These are phyloP conservation scores for Fusarium sulawesiense DNA, from an alignment of 2,329 filamentous ascomycete genomes.

Conservation along the genomic window DNA sequence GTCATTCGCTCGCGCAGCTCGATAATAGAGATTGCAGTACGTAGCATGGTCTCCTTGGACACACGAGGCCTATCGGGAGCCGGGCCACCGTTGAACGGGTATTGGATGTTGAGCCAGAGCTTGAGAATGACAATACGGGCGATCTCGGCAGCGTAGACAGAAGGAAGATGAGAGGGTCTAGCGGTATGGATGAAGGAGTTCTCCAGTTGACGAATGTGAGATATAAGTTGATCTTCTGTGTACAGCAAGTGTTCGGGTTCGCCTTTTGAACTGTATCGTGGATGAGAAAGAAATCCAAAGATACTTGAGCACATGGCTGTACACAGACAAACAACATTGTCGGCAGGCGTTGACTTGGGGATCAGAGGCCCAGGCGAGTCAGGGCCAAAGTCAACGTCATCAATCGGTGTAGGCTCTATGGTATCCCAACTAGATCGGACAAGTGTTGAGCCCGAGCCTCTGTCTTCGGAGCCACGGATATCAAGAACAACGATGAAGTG, in stretches of 20 bases:
- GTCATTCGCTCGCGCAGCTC: constrained; percentile 53
- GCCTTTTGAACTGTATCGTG: constrained; percentile 41
- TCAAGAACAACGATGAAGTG: constrained; percentile 73
- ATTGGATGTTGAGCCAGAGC: constrained; percentile 60
- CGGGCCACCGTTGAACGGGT: constrained; percentile 54
- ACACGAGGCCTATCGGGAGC: constrained; percentile 48
- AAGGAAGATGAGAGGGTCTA: constrained; percentile 49
- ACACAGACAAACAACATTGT: constrained; percentile 56
- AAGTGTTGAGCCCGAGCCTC: constrained; percentile 61
- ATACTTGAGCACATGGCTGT: constrained; percentile 54
- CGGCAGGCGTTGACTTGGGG: constrained; percentile 53
- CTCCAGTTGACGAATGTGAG: constrained; percentile 55
- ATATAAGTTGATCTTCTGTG: constrained; percentile 56
- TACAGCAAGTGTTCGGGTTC: constrained; percentile 35
- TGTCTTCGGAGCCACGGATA: constrained; percentile 64
- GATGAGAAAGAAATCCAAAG: constrained; percentile 55
- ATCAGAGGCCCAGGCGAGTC: constrained; percentile 50
- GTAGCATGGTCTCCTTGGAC: constrained; percentile 57
- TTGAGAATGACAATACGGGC: constrained; percentile 59
- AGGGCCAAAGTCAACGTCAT: constrained; percentile 63
- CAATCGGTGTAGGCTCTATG: constrained; percentile 61
- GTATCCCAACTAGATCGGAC: constrained; percentile 59
- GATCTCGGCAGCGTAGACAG: constrained; percentile 54
- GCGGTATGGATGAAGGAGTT: constrained; percentile 53
- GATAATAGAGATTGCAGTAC: constrained; percentile 60